A percentile compares a stretch with the other conserved stretches of the same genome.
Evolutionary conservation across 352 stramenopile species (phyloP).

Genomic region (Globisporangium nagaii): DNA sequence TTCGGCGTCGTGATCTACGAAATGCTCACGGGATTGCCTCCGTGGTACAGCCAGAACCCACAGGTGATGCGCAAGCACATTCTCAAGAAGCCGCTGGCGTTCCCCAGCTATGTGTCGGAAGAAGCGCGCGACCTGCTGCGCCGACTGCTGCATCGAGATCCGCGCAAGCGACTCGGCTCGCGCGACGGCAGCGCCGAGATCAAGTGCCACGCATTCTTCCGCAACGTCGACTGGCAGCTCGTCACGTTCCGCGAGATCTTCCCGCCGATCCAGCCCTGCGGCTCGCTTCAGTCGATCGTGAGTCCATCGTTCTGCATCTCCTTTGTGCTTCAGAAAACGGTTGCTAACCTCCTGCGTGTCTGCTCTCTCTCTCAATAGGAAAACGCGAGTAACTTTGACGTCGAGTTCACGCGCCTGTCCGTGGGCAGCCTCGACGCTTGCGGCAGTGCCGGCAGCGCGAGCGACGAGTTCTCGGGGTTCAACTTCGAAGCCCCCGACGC

Average conservation of each 20-base stretch:
- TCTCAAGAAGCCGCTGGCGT: constrained; percentile 41
- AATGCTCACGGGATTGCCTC: constrained; percentile 68
- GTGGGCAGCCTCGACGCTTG: constrained; percentile 36
- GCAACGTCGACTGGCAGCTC: constrained; percentile 58
- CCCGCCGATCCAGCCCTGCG: constrained; percentile 66
- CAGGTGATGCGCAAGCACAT: constrained; percentile 44
- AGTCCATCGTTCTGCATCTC: constrained; percentile 5
- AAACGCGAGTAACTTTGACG: constrained; percentile 80
- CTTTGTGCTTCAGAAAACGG: not conserved
- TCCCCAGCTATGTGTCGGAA: constrained; percentile 45
- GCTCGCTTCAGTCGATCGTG: constrained; percentile 35
- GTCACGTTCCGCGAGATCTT: constrained; percentile 49
- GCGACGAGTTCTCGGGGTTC: constrained; percentile 84
- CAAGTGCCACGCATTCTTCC: constrained; percentile 61
- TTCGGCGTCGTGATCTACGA: constrained; percentile 75
- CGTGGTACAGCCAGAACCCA: constrained; percentile 70
- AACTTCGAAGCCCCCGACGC: constrained; percentile 66
- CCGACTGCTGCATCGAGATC: constrained; percentile 41
- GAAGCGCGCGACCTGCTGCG: constrained; percentile 46
- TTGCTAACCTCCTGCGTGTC: not conserved
- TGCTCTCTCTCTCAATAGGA: constrained; percentile 12
- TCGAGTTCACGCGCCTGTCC: constrained; percentile 75
- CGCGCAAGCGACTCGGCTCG: constrained; percentile 46
- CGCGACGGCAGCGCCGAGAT: constrained; percentile 44
- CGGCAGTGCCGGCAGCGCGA: constrained; percentile 14